phyloP scores from a whole-genome alignment of 768 basidiomycete species.

The Postia placenta region DNA sequence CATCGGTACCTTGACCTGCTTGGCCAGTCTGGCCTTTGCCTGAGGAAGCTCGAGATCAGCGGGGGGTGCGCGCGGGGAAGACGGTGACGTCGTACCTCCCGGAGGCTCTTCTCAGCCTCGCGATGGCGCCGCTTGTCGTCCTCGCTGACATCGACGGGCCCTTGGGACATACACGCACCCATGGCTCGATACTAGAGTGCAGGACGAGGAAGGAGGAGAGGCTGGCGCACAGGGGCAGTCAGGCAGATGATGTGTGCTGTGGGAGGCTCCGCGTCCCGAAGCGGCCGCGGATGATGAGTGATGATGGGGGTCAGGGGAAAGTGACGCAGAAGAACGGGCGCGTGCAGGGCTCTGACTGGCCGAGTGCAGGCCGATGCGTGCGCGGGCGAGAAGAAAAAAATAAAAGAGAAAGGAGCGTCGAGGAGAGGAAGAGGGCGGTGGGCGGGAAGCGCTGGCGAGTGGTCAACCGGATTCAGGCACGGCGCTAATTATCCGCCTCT shows the following conservation, averaged over 20 bases:
- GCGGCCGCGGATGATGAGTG: too few species aligned
- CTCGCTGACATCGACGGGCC: slow-evolving; percentile 54
- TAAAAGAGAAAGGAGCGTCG: not conserved
- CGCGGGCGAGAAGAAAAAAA: not conserved
- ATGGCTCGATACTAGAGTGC: slow-evolving; percentile 25
- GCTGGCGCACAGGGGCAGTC: slow-evolving; percentile 1
- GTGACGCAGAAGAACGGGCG: slow-evolving; percentile 1
- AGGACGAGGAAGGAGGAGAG: slow-evolving; percentile 4
- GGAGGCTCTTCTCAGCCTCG: slow-evolving; percentile 73
- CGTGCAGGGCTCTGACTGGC: too few species aligned
- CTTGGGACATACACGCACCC: slow-evolving; percentile 78
- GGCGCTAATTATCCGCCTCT: not conserved
- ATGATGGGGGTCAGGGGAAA: too few species aligned
- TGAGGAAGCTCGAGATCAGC: slow-evolving; percentile 24
- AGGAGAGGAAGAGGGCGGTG: not conserved
- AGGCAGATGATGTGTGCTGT: not conserved
- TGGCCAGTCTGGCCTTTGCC: slow-evolving; percentile 68
- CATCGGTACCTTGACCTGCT: slow-evolving; percentile 66
- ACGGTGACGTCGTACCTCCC: slow-evolving; percentile 47
- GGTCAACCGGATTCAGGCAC: not conserved
- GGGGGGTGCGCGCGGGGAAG: slow-evolving; percentile 4
- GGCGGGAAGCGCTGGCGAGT: not conserved
- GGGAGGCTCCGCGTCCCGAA: not conserved
- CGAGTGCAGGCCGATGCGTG: too few species aligned
- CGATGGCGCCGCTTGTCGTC: slow-evolving; percentile 60